These are phyloP conservation scores for Sporothrix humicola DNA, from an alignment of 2,329 filamentous ascomycete genomes.

Conservation along the genomic window DNA sequence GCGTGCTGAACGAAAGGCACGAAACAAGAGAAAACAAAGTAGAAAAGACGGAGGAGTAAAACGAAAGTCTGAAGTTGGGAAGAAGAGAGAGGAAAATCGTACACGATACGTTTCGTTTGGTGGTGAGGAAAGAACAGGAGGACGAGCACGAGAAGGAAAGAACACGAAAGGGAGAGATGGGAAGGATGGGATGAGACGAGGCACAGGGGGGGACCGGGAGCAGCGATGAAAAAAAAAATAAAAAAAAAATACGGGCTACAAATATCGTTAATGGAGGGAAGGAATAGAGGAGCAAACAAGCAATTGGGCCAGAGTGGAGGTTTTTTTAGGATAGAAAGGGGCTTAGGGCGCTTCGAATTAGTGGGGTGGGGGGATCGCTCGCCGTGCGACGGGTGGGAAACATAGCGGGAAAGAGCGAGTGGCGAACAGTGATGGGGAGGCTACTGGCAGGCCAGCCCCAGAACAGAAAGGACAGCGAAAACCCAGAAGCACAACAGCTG, in stretches of 20 bases:
- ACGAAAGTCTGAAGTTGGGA: constrained; percentile 24
- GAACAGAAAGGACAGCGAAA: constrained; percentile 3
- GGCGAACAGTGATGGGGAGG: background rate
- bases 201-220: constrained; percentile 20
- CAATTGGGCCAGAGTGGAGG: constrained; percentile 27
- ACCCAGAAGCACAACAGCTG: background rate
- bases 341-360: constrained; percentile 30
- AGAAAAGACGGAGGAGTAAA: constrained; percentile 2
- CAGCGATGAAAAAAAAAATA: constrained; percentile 5
- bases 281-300: constrained; percentile 31
- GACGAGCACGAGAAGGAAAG: background rate
- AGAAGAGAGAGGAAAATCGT: constrained; percentile 13
- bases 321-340: constrained; percentile 25
- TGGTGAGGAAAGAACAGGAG: background rate
- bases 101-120: constrained; percentile 25
- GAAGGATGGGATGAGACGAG: constrained; percentile 27
- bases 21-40: background rate
- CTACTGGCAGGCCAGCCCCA: constrained; percentile 6
- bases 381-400: constrained; percentile 9
- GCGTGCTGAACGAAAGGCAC: background rate
- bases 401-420: constrained; percentile 8
- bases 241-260: constrained; percentile 21
- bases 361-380: constrained; percentile 27
- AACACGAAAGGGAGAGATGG: constrained; percentile 7
- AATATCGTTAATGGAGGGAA: constrained; percentile 17